Evolutionary conservation across 1,139 yeast species (phyloP).

Genomic region (Taphrina wiesneri): DNA sequence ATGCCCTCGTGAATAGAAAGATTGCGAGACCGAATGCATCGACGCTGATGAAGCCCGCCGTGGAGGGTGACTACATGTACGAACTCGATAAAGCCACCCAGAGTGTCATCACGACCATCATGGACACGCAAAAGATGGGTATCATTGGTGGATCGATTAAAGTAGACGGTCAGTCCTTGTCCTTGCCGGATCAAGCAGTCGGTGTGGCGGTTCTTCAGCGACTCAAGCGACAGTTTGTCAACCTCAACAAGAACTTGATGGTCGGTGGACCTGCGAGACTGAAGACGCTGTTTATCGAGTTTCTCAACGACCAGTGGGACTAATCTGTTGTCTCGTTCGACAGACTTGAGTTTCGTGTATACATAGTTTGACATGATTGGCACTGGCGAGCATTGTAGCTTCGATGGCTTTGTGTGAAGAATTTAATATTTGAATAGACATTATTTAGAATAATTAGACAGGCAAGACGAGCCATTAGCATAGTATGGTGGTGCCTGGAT

Average conservation of each 20-base stretch:
- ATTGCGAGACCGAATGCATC: slow-evolving; percentile 64
- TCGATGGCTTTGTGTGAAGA: neutral
- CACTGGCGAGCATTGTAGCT: neutral
- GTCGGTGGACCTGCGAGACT: slow-evolving; percentile 62
- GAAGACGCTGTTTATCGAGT: slow-evolving; percentile 69
- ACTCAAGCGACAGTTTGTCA: slow-evolving; percentile 75
- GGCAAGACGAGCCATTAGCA: too few species aligned
- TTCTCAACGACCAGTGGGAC: slow-evolving; percentile 51
- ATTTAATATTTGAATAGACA: neutral
- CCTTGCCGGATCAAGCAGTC: slow-evolving; percentile 64
- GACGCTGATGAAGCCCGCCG: slow-evolving; percentile 62
- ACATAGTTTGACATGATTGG: neutral
- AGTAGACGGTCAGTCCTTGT: slow-evolving; percentile 46
- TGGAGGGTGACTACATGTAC: slow-evolving; percentile 71
- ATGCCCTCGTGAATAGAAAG: slow-evolving; percentile 61
- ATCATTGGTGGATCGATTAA: slow-evolving; percentile 50
- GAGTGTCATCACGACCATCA: slow-evolving; percentile 58
- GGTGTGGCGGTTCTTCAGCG: slow-evolving; percentile 80
- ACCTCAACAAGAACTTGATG: slow-evolving; percentile 68
- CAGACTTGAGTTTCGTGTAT: neutral
- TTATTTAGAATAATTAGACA: neutral
- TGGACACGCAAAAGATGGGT: slow-evolving; percentile 62
- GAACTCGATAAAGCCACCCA: slow-evolving; percentile 75
- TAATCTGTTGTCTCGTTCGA: neutral
- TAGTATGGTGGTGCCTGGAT: too few species aligned